Conservation (phyloP, 2,329 filamentous ascomycete genomes). For the Mycosphaerella arachidis region DNA sequence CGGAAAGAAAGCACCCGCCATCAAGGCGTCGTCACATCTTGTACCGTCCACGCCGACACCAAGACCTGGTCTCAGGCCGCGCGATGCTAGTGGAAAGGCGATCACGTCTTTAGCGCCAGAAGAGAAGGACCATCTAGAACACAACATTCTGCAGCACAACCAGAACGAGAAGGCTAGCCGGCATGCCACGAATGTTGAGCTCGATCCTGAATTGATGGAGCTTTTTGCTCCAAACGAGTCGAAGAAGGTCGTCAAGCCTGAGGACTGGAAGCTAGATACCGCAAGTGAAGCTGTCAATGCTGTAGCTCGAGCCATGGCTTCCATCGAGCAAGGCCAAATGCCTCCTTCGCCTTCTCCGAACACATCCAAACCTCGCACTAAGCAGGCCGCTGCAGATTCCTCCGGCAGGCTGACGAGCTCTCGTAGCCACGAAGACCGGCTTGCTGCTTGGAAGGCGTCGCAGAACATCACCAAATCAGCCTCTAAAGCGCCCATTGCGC, state of each 20-base stretch:
- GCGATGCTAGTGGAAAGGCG: neutral
- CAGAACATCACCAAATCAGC: neutral
- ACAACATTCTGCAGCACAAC: neutral
- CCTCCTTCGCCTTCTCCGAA: conserved; percentile 10
- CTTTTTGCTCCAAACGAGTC: neutral
- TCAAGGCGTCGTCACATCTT: conserved; percentile 34
- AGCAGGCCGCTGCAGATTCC: conserved; percentile 2
- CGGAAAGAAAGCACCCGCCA: conserved; percentile 31
- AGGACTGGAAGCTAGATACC: neutral
- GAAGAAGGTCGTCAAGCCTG: neutral
- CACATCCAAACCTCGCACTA: conserved; percentile 6
- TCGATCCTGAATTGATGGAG: neutral
- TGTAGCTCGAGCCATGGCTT: conserved; percentile 16
- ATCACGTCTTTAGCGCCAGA: neutral
- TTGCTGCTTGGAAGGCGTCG: neutral
- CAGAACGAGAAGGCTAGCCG: neutral
- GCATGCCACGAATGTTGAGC: neutral
- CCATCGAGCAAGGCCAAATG: conserved; percentile 5
- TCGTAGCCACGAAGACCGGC: neutral
- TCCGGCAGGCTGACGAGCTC: neutral
- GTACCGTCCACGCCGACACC: conserved; percentile 5
- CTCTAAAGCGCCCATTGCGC: neutral
- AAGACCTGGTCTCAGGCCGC: neutral
- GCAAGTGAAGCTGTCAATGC: conserved; percentile 16
- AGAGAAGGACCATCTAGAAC: neutral